Percentiles rank a stretch among this genome's conserved stretches.
Evolutionary conservation across 2,329 filamentous ascomycete species (phyloP).

Genomic region (Diaporthe citri): DNA sequence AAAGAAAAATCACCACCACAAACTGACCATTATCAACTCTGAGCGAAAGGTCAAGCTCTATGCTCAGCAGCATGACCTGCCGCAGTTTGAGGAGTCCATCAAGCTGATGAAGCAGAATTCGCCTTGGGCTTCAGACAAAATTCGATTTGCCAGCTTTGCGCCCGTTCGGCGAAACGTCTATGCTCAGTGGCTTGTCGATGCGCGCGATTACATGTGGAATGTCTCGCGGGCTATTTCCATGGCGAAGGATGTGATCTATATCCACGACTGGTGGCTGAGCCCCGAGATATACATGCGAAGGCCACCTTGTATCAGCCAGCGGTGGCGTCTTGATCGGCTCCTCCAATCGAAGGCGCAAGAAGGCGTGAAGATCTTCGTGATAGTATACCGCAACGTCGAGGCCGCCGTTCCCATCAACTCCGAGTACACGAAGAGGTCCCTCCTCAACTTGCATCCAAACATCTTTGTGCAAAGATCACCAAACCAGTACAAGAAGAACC

Average conservation of each 20-base stretch:
- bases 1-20: conserved; percentile 74
- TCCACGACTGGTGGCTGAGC: conserved; percentile 99
- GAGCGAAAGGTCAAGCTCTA: conserved; percentile 93
- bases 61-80: conserved; percentile 86
- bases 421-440: conserved; percentile 96
- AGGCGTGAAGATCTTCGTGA: conserved; percentile 97
- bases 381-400: conserved; percentile 97
- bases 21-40: conserved; percentile 87
- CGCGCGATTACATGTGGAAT: conserved; percentile 99
- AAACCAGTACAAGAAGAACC: conserved; percentile 98
- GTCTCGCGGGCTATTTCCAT: conserved; percentile 96
- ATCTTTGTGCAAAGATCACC: conserved; percentile 96
- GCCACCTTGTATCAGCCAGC: conserved; percentile 95
- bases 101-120: conserved; percentile 86
- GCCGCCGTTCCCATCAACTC: conserved; percentile 98
- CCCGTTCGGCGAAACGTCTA: conserved; percentile 89
- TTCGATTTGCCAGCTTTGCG: conserved; percentile 90
- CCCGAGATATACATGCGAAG: conserved; percentile 95
- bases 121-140: conserved; percentile 82
- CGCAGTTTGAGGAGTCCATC: conserved; percentile 95
- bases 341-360: conserved; percentile 94
- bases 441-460: conserved; percentile 95
- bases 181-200: conserved; percentile 97
- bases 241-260: conserved; percentile 97
- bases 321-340: conserved; percentile 94